These are phyloP conservation scores for Evernia prunastri DNA, from an alignment of 495 filamentous ascomycete genomes.

Conservation along the genomic window DNA sequence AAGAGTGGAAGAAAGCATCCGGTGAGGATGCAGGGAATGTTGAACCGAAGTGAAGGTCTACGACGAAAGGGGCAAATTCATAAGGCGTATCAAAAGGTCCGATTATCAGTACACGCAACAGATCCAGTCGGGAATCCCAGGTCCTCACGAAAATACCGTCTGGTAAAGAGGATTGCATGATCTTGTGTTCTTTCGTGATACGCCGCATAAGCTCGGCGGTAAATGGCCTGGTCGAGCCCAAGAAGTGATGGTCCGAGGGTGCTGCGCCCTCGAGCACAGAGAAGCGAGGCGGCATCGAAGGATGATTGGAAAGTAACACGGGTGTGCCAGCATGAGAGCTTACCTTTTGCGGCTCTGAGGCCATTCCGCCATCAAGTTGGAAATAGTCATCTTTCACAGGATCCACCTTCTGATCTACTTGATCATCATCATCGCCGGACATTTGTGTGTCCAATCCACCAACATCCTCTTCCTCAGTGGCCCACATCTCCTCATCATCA, in stretches of 20 bases:
- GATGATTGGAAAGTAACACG: neutral
- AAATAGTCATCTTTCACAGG: neutral
- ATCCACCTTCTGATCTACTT: neutral
- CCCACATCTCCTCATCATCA: slow-evolving; percentile 35
- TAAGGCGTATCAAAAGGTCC: slow-evolving; percentile 56
- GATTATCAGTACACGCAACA: slow-evolving; percentile 52
- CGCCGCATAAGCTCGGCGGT: slow-evolving; percentile 37
- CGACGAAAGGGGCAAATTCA: slow-evolving; percentile 53
- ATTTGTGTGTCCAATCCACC: neutral
- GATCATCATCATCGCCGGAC: neutral
- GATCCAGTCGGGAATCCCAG: slow-evolving; percentile 53
- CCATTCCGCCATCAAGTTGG: neutral
- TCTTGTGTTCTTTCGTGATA: slow-evolving; percentile 50
- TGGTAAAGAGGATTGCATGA: slow-evolving; percentile 49
- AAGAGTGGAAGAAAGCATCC: slow-evolving; percentile 50
- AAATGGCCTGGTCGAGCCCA: slow-evolving; percentile 18
- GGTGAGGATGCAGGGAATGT: slow-evolving; percentile 47
- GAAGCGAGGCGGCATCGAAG: slow-evolving; percentile 11
- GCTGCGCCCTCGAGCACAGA: slow-evolving; percentile 38
- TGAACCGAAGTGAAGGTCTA: slow-evolving; percentile 47
- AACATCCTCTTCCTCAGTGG: slow-evolving; percentile 13
- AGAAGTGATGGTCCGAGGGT: slow-evolving; percentile 46
- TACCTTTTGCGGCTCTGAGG: neutral
- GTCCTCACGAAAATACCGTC: slow-evolving; percentile 51
- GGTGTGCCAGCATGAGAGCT: neutral